Conservation (phyloP, 768 basidiomycete species). For the Lentinus tigrinus region DNA sequence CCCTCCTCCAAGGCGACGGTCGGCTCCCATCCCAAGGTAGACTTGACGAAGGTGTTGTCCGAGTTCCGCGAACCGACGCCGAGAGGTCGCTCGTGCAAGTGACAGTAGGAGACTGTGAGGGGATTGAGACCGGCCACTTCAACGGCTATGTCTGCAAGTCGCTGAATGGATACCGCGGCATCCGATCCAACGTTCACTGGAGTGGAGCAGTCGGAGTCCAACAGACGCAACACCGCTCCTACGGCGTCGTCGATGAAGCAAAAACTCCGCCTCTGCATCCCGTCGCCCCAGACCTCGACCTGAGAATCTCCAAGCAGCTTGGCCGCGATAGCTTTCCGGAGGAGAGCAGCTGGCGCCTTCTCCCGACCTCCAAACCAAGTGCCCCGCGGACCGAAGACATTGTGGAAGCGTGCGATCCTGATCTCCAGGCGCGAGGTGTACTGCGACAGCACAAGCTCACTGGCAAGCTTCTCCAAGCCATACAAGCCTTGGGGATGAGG, state of each 20-base stretch:
- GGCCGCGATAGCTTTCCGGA: conserved; percentile 49
- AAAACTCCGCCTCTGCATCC: conserved; percentile 53
- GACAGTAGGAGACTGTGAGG: conserved; percentile 29
- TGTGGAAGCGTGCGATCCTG: conserved; percentile 56
- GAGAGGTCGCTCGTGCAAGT: conserved; percentile 32
- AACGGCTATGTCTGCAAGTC: conserved; percentile 43
- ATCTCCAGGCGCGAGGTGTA: conserved; percentile 34
- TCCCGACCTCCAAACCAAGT: conserved; percentile 55
- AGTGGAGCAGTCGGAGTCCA: conserved; percentile 34
- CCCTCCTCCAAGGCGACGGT: conserved; percentile 42
- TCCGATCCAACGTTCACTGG: conserved; percentile 57
- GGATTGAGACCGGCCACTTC: conserved; percentile 29
- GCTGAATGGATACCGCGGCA: conserved; percentile 37
- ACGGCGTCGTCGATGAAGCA: conserved; percentile 56
- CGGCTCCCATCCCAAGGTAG: conserved; percentile 44
- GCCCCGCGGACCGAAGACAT: conserved; percentile 55
- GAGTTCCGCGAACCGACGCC: conserved; percentile 55
- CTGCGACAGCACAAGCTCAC: conserved; percentile 44
- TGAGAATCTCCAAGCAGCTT: conserved; percentile 17
- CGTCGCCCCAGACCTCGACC: conserved; percentile 60
- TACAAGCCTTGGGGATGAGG: conserved; percentile 56
- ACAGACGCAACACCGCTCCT: conserved; percentile 44
- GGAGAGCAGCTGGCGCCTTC: conserved; percentile 56
- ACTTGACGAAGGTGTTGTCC: conserved; percentile 39
- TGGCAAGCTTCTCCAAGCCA: conserved; percentile 55